Evolutionary conservation across 495 filamentous ascomycete genomes (phyloP).

Genomic region (Cenococcum geophilum): DNA sequence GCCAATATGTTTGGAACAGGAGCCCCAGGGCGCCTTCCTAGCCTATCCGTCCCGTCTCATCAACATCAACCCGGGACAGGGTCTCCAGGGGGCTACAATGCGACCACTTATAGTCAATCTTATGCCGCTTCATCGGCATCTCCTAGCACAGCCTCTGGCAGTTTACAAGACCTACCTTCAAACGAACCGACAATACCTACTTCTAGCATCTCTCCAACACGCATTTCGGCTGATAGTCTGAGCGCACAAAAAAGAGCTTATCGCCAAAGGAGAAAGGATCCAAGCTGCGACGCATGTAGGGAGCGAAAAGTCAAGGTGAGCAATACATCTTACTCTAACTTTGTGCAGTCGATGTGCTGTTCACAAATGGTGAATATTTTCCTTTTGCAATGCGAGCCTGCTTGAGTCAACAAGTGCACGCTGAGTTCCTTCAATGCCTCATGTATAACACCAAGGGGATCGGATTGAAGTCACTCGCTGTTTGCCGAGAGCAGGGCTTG

Average conservation of each 20-base stretch:
- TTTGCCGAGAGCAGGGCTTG: no score
- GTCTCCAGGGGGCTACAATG: conserved; percentile 24
- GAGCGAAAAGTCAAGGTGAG: conserved; percentile 92
- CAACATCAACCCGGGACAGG: conserved; percentile 17
- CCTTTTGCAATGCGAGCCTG: no score
- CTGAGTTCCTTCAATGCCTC: no score
- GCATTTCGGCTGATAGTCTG: conserved; percentile 42
- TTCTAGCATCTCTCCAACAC: conserved; percentile 43
- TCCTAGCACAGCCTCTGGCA: conserved; percentile 26
- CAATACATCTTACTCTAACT: neutral
- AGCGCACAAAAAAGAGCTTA: conserved; percentile 87
- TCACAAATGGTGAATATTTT: no score
- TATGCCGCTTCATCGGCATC: conserved; percentile 29
- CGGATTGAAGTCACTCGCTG: no score
- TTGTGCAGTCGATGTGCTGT: no score
- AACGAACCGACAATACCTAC: conserved; percentile 33
- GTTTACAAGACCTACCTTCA: conserved; percentile 22
- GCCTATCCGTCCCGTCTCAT: conserved; percentile 17
- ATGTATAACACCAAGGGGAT: no score
- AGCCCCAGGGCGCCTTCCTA: conserved; percentile 23
- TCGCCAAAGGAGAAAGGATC: conserved; percentile 89
- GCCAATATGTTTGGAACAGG: conserved; percentile 20
- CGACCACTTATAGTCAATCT: conserved; percentile 16
- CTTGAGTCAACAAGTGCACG: no score
- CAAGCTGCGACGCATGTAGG: conserved; percentile 94